Evolutionary conservation across 352 stramenopile genomes (phyloP).

Genomic region (Phytopythium chamaehyphon): DNA sequence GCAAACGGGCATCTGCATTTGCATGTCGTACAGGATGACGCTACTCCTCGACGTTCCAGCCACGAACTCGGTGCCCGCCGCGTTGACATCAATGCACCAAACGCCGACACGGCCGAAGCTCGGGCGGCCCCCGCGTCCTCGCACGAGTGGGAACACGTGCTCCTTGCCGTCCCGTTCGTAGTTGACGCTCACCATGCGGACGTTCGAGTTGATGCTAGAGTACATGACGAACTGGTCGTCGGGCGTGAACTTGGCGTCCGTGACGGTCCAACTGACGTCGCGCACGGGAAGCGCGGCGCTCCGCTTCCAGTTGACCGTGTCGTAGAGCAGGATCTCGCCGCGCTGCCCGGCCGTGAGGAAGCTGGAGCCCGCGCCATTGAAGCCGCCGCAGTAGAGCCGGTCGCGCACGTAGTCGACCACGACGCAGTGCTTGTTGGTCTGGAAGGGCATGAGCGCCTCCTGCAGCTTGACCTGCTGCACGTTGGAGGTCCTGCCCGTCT

Average conservation of each 20-base stretch:
- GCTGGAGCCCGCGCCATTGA: constrained; percentile 60
- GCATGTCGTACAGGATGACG: constrained; percentile 81
- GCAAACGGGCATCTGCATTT: constrained; percentile 57
- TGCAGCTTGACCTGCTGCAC: constrained; percentile 66
- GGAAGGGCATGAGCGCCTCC: constrained; percentile 79
- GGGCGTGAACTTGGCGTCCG: constrained; percentile 78
- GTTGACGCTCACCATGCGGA: constrained; percentile 73
- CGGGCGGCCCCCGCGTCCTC: constrained; percentile 12
- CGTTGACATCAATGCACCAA: constrained; percentile 78
- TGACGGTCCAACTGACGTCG: constrained; percentile 80
- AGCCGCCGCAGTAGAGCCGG: constrained; percentile 75
- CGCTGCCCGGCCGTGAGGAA: constrained; percentile 74
- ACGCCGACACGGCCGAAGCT: constrained; percentile 49
- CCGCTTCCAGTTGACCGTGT: constrained; percentile 67
- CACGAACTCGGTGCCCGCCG: constrained; percentile 75
- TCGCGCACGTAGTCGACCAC: constrained; percentile 67
- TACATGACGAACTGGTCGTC: constrained; percentile 72
- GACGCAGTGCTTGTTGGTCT: constrained; percentile 72
- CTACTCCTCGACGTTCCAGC: constrained; percentile 69
- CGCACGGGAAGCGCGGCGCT: constrained; percentile 46
- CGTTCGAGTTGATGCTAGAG: constrained; percentile 78
- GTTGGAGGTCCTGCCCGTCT: constrained; percentile 54
- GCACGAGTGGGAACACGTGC: constrained; percentile 40
- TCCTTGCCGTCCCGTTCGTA: constrained; percentile 49
- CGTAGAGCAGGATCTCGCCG: constrained; percentile 66